These are phyloP conservation scores for Thyridium curvatum DNA, from an alignment of 2,329 filamentous ascomycete species.

Conservation along the genomic window DNA sequence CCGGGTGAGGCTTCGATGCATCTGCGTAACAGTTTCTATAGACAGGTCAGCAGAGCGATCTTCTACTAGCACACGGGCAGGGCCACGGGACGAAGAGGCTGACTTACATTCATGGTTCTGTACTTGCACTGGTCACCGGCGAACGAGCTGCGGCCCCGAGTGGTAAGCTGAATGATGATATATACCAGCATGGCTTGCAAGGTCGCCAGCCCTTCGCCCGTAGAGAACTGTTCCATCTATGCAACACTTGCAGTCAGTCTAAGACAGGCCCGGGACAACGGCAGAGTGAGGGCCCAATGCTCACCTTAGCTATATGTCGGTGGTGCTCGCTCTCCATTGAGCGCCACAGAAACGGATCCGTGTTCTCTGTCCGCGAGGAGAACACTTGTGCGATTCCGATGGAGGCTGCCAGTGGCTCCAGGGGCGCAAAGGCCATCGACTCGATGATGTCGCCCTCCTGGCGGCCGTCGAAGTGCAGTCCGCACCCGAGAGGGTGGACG, in stretches of 20 bases:
- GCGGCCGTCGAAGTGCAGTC: conserved; percentile 2
- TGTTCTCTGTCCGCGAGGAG: conserved; percentile 12
- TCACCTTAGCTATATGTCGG: conserved; percentile 7
- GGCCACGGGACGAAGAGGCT: too few relatives aligned
- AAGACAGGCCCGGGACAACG: too few relatives aligned
- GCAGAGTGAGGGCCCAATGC: too few relatives aligned
- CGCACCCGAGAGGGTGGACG: conserved; percentile 15
- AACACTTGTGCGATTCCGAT: conserved; percentile 19
- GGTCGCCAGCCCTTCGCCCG: conserved; percentile 8
- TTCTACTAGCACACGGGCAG: too few relatives aligned
- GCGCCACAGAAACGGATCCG: conserved; percentile 17
- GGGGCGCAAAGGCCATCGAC: not conserved
- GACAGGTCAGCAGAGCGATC: too few relatives aligned
- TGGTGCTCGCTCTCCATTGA: conserved; percentile 15
- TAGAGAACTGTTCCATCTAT: not conserved
- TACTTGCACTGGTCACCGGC: not conserved
- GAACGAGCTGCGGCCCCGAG: conserved; percentile 8
- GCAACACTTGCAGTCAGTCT: too few relatives aligned
- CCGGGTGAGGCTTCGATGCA: too few relatives aligned
- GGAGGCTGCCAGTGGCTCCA: conserved; percentile 15
- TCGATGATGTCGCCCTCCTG: too few relatives aligned
- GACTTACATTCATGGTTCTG: too few relatives aligned
- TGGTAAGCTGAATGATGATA: conserved; percentile 20
- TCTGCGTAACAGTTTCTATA: too few relatives aligned
- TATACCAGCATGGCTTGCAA: conserved; percentile 19